A percentile compares a stretch with the other conserved stretches of the same genome.
These are phyloP conservation scores for Pilaira anomala DNA, from an alignment of 192 early-diverging fungal species.

Conservation along the genomic window DNA sequence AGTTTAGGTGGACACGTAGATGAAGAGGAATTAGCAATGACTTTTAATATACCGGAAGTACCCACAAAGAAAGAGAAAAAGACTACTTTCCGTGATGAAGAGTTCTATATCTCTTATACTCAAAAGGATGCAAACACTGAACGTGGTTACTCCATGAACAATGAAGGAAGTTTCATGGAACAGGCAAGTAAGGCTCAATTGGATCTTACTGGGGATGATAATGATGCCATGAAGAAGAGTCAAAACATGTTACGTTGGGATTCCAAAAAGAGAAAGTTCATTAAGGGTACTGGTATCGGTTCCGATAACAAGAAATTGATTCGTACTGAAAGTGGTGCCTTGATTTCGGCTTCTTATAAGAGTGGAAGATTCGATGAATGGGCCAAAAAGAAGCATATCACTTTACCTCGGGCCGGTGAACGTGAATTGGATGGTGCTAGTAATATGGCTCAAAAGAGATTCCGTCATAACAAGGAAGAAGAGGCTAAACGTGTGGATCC, in stretches of 20 bases:
- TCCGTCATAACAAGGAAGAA: conserved; percentile 74
- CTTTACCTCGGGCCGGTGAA: conserved; percentile 83
- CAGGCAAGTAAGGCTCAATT: conserved; percentile 75
- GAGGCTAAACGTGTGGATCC: conserved; percentile 73
- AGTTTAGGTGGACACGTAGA: conserved; percentile 30
- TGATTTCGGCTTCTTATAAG: conserved; percentile 86
- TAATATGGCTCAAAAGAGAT: conserved; percentile 53
- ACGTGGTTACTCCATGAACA: conserved; percentile 72
- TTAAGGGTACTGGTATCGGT: conserved; percentile 77
- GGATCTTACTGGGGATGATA: conserved; percentile 82
- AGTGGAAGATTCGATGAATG: conserved; percentile 85
- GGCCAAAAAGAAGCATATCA: conserved; percentile 84
- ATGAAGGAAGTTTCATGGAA: conserved; percentile 74
- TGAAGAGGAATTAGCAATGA: conserved; percentile 31
- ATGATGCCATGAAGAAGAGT: conserved; percentile 52
- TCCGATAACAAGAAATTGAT: conserved; percentile 96
- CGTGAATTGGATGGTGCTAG: conserved; percentile 63
- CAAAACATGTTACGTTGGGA: conserved; percentile 85
- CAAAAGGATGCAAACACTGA: conserved; percentile 88
- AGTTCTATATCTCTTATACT: conserved; percentile 85
- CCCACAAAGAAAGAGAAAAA: conserved; percentile 28
- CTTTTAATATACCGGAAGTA: conserved; percentile 38
- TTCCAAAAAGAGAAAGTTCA: conserved; percentile 89
- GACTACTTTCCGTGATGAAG: conserved; percentile 66
- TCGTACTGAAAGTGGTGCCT: conserved; percentile 84